Evolutionary conservation across 1,139 yeast species (phyloP).

Genomic region (Nakaseomyces bracarensis): DNA sequence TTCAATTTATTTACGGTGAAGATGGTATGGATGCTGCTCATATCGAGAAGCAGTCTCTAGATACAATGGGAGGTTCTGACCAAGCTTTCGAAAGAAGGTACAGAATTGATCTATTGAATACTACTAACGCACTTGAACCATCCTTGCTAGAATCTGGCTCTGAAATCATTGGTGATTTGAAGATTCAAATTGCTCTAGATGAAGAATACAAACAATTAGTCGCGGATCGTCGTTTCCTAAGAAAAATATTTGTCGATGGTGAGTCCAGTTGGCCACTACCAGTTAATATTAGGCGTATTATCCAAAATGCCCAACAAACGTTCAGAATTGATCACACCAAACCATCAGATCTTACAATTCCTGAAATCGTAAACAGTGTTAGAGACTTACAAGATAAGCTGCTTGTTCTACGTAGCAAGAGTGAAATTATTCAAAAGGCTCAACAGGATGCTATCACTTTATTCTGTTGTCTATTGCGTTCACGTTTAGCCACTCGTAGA

Average conservation of each 20-base stretch:
- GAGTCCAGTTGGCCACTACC: slow-evolving; percentile 97
- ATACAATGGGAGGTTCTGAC: slow-evolving; percentile 91
- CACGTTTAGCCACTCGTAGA: slow-evolving; percentile 85
- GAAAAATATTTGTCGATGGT: slow-evolving; percentile 85
- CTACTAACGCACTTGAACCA: slow-evolving; percentile 54
- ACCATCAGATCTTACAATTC: slow-evolving; percentile 82
- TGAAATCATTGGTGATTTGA: slow-evolving; percentile 84
- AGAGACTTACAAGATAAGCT: slow-evolving; percentile 57
- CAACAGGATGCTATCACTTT: slow-evolving; percentile 86
- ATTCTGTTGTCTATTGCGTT: slow-evolving; percentile 86
- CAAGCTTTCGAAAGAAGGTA: slow-evolving; percentile 74
- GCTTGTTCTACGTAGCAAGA: slow-evolving; percentile 75
- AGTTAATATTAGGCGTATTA: slow-evolving; percentile 90
- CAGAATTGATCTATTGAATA: slow-evolving; percentile 78
- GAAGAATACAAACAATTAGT: slow-evolving; percentile 72
- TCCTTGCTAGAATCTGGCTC: slow-evolving; percentile 79
- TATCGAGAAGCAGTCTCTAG: slow-evolving; percentile 95
- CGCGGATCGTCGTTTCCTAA: slow-evolving; percentile 68
- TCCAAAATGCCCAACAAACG: slow-evolving; percentile 95
- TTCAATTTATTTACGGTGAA: slow-evolving; percentile 96
- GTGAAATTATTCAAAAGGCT: slow-evolving; percentile 68
- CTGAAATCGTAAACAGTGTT: slow-evolving; percentile 73
- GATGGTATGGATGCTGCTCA: slow-evolving; percentile 98
- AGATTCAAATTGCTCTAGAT: slow-evolving; percentile 71
- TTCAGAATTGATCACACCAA: slow-evolving; percentile 88